Conservation (phyloP, 73 alveolate species). For the Breviolum minutum region DNA sequence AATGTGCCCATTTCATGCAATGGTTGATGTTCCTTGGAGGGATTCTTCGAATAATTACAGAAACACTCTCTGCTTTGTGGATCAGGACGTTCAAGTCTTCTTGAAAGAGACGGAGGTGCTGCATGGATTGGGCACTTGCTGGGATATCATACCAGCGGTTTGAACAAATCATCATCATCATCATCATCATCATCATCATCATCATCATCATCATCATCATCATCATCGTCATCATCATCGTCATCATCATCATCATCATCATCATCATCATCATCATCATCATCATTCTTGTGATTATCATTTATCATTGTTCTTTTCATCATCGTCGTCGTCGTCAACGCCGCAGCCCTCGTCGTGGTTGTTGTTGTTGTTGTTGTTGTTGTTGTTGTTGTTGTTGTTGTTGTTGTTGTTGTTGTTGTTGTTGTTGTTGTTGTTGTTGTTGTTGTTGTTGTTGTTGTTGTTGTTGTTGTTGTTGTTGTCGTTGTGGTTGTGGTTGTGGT, state of each 20-base stretch:
- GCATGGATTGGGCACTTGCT: neutral
- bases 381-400: too few species aligned
- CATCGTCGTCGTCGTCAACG: too few species aligned
- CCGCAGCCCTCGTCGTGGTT: too few species aligned
- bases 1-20: neutral
- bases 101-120: constrained; percentile 80
- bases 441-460: too few species aligned
- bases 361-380: too few species aligned
- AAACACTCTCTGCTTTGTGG: neutral
- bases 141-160: too few species aligned
- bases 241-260: neutral
- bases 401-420: too few species aligned
- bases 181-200: neutral
- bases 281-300: too few species aligned
- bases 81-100: constrained; percentile 73
- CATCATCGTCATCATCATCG: neutral
- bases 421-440: too few species aligned
- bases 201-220: neutral
- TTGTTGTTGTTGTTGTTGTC: too few species aligned
- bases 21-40: neutral
- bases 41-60: neutral
- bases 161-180: neutral
- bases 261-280: neutral
- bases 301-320: too few species aligned
- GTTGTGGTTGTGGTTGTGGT: too few species aligned